These are phyloP conservation scores for Cystobasidium ongulense DNA, from an alignment of 768 basidiomycete genomes.

Conservation along the genomic window DNA sequence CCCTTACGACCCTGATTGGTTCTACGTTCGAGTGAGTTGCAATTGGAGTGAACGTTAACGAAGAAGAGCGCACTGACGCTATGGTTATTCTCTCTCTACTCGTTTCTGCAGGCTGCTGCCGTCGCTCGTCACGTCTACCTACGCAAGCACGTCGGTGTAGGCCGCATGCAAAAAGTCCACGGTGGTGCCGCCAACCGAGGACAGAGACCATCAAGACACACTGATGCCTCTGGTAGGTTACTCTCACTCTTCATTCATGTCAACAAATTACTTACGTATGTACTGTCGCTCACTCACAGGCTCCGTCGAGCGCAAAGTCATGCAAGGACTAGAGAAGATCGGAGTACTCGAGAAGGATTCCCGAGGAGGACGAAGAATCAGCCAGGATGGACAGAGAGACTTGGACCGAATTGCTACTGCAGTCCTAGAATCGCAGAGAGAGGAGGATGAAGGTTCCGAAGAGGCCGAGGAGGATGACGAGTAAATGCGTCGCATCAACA, in stretches of 20 bases:
- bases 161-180: slow-evolving; percentile 83
- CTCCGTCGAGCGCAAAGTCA: slow-evolving; percentile 85
- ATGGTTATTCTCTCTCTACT: background rate
- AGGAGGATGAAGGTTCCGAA: slow-evolving; percentile 30
- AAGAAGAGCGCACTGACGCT: slow-evolving; percentile 6
- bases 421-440: slow-evolving; percentile 51
- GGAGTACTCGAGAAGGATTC: slow-evolving; percentile 92
- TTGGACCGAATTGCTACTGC: slow-evolving; percentile 88
- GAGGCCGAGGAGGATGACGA: slow-evolving; percentile 30
- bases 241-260: background rate
- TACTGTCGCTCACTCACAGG: slow-evolving; percentile 42
- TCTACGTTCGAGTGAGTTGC: slow-evolving; percentile 83
- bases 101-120: slow-evolving; percentile 56
- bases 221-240: slow-evolving; percentile 57
- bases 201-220: slow-evolving; percentile 92
- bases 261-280: too few species aligned
- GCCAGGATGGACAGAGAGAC: slow-evolving; percentile 92
- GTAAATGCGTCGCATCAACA: too few species aligned
- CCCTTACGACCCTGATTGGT: slow-evolving; percentile 99
- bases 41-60: background rate
- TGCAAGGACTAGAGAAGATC: slow-evolving; percentile 97
- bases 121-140: slow-evolving; percentile 99
- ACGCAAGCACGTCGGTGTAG: slow-evolving; percentile 50
- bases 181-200: slow-evolving; percentile 93
- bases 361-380: slow-evolving; percentile 81